phyloP scores from a whole-genome alignment of 805 yeast genomes.

The Hanseniaspora pseudoguilliermondii region DNA sequence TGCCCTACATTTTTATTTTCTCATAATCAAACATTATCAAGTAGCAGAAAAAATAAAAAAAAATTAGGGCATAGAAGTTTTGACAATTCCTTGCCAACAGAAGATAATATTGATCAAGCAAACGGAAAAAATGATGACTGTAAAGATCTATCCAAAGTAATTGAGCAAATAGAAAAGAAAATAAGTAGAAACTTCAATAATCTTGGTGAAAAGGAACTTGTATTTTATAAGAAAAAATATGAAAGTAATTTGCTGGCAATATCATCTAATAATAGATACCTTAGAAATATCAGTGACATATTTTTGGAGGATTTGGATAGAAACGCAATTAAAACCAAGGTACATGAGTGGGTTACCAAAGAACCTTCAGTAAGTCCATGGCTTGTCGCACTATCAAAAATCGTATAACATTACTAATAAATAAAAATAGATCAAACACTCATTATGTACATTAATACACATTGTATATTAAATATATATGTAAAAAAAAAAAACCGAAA shows the following conservation, averaged over 20 bases:
- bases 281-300: slow-evolving; percentile 2
- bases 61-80: slow-evolving; percentile 18
- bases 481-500: neutral
- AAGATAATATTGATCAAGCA: neutral
- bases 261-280: neutral
- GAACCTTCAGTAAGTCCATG: slow-evolving; percentile 8
- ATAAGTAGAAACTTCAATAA: neutral
- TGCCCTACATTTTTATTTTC: slow-evolving; percentile 29
- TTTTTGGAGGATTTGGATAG: neutral
- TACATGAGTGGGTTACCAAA: slow-evolving; percentile 10
- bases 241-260: neutral
- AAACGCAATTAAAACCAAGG: neutral
- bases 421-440: neutral
- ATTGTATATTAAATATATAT: neutral
- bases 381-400: slow-evolving; percentile 6
- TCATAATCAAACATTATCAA: slow-evolving; percentile 9
- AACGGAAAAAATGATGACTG: neutral
- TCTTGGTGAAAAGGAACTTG: neutral
- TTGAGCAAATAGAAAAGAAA: neutral
- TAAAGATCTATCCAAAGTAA: neutral
- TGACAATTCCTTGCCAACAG: neutral
- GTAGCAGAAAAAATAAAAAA: slow-evolving; percentile 20
- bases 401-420: neutral
- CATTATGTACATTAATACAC: no score
- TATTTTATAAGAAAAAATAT: slow-evolving; percentile 3